These are phyloP conservation scores for Neonectria punicea DNA, from an alignment of 2,329 filamentous ascomycete species.

Conservation along the genomic window DNA sequence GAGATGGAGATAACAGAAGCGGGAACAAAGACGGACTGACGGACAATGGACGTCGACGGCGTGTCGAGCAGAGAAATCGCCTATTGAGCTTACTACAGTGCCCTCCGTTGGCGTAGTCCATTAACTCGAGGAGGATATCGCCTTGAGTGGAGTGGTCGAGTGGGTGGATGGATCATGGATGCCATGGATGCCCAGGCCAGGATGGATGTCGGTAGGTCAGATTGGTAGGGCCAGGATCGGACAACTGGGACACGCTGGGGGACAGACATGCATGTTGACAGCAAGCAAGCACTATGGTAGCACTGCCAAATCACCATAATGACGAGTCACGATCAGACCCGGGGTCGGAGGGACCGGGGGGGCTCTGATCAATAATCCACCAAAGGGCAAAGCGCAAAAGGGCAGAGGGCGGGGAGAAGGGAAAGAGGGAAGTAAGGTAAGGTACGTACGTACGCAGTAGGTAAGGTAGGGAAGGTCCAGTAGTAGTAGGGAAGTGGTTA, in stretches of 20 bases:
- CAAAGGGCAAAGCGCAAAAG: slow-evolving; percentile 20
- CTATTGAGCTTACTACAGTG: not conserved
- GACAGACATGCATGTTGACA: slow-evolving; percentile 12
- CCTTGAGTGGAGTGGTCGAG: not conserved
- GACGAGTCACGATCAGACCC: slow-evolving; percentile 26
- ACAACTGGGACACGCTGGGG: not conserved
- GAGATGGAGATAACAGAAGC: slow-evolving; percentile 2
- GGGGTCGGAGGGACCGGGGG: slow-evolving; percentile 20
- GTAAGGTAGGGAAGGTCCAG: not conserved
- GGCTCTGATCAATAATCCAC: slow-evolving; percentile 26
- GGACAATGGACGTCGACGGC: not conserved
- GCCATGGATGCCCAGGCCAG: not conserved
- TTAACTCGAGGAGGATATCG: not conserved
- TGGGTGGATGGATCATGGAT: not conserved
- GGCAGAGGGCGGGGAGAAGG: slow-evolving; percentile 10
- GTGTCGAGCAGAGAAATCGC: not conserved
- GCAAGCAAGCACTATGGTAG: slow-evolving; percentile 19
- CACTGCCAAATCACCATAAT: slow-evolving; percentile 25
- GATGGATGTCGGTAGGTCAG: not conserved
- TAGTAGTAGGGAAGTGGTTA: too few relatives aligned
- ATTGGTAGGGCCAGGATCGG: slow-evolving; percentile 1
- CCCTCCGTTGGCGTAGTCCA: not conserved
- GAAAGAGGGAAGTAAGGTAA: not conserved
- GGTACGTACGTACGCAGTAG: too few relatives aligned
- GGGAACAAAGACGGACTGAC: not conserved